Conservation (phyloP, 192 early-diverging fungal species). For the Gigaspora rosea region DNA sequence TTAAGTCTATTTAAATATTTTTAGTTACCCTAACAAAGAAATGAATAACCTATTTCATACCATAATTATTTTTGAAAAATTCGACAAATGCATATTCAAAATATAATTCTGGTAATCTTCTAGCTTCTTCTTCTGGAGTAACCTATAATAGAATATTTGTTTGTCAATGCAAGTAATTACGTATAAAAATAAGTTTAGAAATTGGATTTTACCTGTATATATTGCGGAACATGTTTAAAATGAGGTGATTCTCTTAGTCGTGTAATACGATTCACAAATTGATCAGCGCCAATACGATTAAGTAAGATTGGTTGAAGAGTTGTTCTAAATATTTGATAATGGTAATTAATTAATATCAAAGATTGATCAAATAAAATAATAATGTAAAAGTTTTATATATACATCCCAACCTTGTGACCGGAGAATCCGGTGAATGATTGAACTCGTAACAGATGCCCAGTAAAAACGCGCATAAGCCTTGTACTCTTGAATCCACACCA, state of each 20-base stretch:
- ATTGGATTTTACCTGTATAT: conserved; percentile 47
- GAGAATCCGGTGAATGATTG: conserved; percentile 78
- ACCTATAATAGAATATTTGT: conserved; percentile 34
- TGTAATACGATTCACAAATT: conserved; percentile 80
- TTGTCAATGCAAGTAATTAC: too few relatives aligned
- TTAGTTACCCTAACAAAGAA: too few relatives aligned
- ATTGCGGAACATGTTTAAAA: conserved; percentile 74
- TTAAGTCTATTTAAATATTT: too few relatives aligned
- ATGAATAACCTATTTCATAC: conserved; percentile 40
- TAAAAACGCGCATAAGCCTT: conserved; percentile 88
- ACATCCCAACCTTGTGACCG: conserved; percentile 59
- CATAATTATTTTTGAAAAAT: conserved; percentile 79
- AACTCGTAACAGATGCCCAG: conserved; percentile 87
- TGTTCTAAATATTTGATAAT: conserved; percentile 40
- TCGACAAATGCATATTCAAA: conserved; percentile 87
- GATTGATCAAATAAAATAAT: background rate
- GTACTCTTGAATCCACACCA: conserved; percentile 80
- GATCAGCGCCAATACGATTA: conserved; percentile 84
- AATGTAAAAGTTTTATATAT: background rate
- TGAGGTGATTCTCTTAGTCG: conserved; percentile 82
- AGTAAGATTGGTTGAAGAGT: conserved; percentile 83
- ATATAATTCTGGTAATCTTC: conserved; percentile 66
- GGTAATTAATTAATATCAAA: background rate
- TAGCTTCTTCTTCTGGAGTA: conserved; percentile 61
- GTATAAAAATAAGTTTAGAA: background rate